These are phyloP conservation scores for Penicillium parvum DNA, from an alignment of 495 filamentous ascomycete genomes.

Conservation along the genomic window DNA sequence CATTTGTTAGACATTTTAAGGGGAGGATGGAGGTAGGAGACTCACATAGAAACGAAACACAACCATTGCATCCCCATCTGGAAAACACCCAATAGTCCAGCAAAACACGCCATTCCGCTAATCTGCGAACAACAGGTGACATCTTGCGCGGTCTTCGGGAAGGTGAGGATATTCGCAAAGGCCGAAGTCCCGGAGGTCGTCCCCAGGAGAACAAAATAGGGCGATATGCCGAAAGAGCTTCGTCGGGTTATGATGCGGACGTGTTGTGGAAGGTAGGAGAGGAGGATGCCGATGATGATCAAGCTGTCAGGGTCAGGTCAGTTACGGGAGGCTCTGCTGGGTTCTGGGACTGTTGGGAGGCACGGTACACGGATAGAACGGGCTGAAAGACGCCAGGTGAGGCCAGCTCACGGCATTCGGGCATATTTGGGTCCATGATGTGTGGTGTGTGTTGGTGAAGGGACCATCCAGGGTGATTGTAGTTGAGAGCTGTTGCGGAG, in stretches of 20 bases:
- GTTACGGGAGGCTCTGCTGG: not conserved
- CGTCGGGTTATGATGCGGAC: constrained; percentile 79
- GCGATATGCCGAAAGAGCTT: constrained; percentile 93
- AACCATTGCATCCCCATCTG: constrained; percentile 90
- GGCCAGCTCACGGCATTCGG: constrained; percentile 37
- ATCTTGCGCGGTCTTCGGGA: constrained; percentile 71
- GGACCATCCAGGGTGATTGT: constrained; percentile 14
- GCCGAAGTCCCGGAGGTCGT: constrained; percentile 81
- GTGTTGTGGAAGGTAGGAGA: constrained; percentile 95
- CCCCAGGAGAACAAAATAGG: constrained; percentile 88
- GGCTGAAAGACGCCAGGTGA: constrained; percentile 55
- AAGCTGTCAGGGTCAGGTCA: constrained; percentile 46
- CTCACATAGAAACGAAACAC: constrained; percentile 87
- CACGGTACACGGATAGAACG: constrained; percentile 54
- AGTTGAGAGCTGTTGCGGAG: constrained; percentile 21
- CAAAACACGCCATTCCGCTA: constrained; percentile 75
- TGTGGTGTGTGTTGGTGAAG: constrained; percentile 1
- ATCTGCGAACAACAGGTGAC: constrained; percentile 79
- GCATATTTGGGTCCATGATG: constrained; percentile 25
- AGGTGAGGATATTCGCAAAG: constrained; percentile 84
- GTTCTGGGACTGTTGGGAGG: not conserved
- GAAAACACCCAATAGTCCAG: constrained; percentile 77
- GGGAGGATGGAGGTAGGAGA: not conserved
- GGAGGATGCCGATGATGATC: constrained; percentile 82
- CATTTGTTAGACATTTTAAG: constrained; percentile 1